Evolutionary conservation across 73 alveolate species (phyloP).

Genomic region (Blepharisma japonicum): DNA sequence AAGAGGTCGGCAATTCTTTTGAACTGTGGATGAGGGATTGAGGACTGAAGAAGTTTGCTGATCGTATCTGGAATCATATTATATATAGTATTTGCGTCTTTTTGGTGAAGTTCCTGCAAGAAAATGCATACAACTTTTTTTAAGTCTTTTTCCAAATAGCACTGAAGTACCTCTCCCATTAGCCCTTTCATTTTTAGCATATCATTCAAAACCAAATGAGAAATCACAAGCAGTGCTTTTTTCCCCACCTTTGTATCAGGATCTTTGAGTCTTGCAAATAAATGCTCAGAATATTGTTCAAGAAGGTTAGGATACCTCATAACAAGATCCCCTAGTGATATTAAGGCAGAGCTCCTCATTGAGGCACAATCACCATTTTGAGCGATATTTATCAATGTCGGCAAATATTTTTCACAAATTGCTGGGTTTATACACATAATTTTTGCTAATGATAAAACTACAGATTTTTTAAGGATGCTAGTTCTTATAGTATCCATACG

Average conservation of each 20-base stretch:
- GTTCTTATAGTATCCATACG: slow-evolving; percentile 42
- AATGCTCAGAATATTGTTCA: slow-evolving; percentile 50
- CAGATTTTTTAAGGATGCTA: slow-evolving; percentile 65
- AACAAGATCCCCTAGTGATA: slow-evolving; percentile 81
- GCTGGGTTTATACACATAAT: slow-evolving; percentile 79
- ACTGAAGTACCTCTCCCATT: slow-evolving; percentile 71
- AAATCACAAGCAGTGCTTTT: slow-evolving; percentile 79
- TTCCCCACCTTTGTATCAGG: slow-evolving; percentile 63
- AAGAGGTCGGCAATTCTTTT: slow-evolving; percentile 71
- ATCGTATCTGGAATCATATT: slow-evolving; percentile 86
- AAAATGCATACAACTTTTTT: slow-evolving; percentile 51
- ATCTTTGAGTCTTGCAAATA: slow-evolving; percentile 68
- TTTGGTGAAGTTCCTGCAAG: slow-evolving; percentile 78
- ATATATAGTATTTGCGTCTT: slow-evolving; percentile 79
- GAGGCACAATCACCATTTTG: slow-evolving; percentile 60
- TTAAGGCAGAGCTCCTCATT: slow-evolving; percentile 71
- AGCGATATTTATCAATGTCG: slow-evolving; percentile 54
- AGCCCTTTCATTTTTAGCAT: slow-evolving; percentile 85
- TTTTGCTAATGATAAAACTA: slow-evolving; percentile 71
- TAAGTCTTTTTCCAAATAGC: slow-evolving; percentile 71
- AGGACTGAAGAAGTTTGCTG: slow-evolving; percentile 64
- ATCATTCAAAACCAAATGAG: slow-evolving; percentile 87
- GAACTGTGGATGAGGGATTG: slow-evolving; percentile 49
- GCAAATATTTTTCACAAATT: slow-evolving; percentile 67
- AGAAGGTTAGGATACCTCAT: slow-evolving; percentile 84